Percentiles rank a stretch among this genome's conserved stretches.
phyloP scores from a whole-genome alignment of 2,329 filamentous ascomycete species.

The Xylariaceae sp. region DNA sequence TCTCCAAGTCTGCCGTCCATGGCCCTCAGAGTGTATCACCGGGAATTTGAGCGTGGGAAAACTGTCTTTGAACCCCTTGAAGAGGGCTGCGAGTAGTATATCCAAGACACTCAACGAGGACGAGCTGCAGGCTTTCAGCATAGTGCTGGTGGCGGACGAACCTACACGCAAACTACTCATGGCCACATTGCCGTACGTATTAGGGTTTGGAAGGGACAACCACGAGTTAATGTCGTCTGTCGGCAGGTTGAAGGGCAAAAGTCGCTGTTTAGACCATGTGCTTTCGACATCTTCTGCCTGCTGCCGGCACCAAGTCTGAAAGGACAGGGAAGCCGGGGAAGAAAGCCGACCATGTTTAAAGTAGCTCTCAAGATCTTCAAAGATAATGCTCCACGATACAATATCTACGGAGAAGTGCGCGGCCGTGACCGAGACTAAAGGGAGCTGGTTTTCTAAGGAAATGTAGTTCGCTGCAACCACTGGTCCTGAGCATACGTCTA shows the following conservation, averaged over 20 bases:
- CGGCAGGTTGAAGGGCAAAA: background rate
- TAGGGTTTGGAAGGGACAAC: background rate
- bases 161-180: background rate
- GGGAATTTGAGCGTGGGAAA: background rate
- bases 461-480: background rate
- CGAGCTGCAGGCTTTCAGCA: background rate
- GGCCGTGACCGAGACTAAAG: background rate
- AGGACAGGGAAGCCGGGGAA: background rate
- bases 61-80: background rate
- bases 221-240: background rate
- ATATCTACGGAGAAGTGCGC: background rate
- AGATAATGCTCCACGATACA: background rate
- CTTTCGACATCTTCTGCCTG: background rate
- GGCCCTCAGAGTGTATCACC: background rate
- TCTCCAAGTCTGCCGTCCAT: background rate
- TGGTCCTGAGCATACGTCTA: background rate
- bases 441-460: background rate
- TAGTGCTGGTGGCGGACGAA: background rate
- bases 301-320: background rate
- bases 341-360: background rate
- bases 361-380: background rate
- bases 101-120: background rate
- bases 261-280: background rate
- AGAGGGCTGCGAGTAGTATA: background rate
- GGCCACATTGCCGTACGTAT: background rate